Conservation (phyloP, 1,139 yeast species). For the Wickerhamomyces sp. region DNA sequence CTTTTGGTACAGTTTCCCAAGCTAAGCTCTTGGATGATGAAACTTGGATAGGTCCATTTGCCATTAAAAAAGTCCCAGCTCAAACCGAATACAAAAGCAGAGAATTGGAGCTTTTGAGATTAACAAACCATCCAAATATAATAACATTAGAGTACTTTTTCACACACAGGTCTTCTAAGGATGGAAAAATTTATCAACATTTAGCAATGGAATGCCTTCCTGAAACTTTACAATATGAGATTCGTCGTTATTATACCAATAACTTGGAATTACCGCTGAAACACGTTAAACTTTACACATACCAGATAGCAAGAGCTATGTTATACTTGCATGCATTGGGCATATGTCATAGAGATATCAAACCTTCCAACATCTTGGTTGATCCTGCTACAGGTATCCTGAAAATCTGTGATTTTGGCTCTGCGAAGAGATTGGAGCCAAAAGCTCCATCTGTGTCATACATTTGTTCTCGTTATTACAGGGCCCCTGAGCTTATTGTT, state of each 20-base stretch:
- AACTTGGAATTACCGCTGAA: conserved; percentile 65
- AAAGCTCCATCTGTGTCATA: conserved; percentile 74
- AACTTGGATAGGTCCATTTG: conserved; percentile 73
- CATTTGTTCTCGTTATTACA: conserved; percentile 74
- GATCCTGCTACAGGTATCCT: conserved; percentile 63
- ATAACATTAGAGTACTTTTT: conserved; percentile 67
- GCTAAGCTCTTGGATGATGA: conserved; percentile 44
- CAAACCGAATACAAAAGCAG: conserved; percentile 80
- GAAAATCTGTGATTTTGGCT: conserved; percentile 80
- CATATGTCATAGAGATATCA: conserved; percentile 77
- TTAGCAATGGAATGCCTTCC: conserved; percentile 84
- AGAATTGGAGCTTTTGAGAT: conserved; percentile 69
- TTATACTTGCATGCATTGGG: conserved; percentile 75
- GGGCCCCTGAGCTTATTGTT: conserved; percentile 80
- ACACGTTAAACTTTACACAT: conserved; percentile 74
- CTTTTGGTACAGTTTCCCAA: conserved; percentile 79
- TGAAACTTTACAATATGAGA: conserved; percentile 71
- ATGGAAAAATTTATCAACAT: conserved; percentile 67
- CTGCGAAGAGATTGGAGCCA: conserved; percentile 72
- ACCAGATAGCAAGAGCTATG: conserved; percentile 80
- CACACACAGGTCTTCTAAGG: conserved; percentile 52
- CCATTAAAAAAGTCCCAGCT: conserved; percentile 78
- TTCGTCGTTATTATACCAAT: conserved; percentile 60
- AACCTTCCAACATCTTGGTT: conserved; percentile 73
- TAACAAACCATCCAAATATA: conserved; percentile 75